Evolutionary conservation across 768 basidiomycete genomes (phyloP).

Genomic region (Dentipellis sp.): DNA sequence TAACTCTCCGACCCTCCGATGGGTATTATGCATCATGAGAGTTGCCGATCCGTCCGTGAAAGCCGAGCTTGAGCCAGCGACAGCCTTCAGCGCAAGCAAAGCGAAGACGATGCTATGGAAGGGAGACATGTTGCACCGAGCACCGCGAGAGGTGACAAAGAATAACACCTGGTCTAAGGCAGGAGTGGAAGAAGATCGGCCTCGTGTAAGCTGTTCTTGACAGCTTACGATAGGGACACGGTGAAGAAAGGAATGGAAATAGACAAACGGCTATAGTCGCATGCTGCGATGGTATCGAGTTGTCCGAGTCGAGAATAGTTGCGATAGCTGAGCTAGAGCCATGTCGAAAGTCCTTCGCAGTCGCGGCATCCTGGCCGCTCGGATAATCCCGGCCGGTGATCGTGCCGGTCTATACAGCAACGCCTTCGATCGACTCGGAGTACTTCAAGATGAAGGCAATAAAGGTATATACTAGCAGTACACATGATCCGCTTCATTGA

Average conservation of each 20-base stretch:
- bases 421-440: too few relatives aligned
- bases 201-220: not conserved
- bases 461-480: too few relatives aligned
- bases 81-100: not conserved
- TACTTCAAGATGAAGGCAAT: too few relatives aligned
- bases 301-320: too few relatives aligned
- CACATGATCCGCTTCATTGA: too few relatives aligned
- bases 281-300: too few relatives aligned
- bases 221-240: not conserved
- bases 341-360: too few relatives aligned
- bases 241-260: not conserved
- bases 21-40: not conserved
- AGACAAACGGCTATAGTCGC: not conserved
- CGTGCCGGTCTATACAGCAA: too few relatives aligned
- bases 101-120: not conserved
- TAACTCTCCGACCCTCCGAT: not conserved
- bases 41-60: not conserved
- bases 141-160: not conserved
- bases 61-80: too few relatives aligned
- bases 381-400: too few relatives aligned
- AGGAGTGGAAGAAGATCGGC: not conserved
- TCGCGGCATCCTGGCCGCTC: too few relatives aligned
- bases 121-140: not conserved
- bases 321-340: too few relatives aligned
- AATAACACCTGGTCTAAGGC: not conserved